Conservation (phyloP, 768 basidiomycete species). For the Boletellus ananas region DNA sequence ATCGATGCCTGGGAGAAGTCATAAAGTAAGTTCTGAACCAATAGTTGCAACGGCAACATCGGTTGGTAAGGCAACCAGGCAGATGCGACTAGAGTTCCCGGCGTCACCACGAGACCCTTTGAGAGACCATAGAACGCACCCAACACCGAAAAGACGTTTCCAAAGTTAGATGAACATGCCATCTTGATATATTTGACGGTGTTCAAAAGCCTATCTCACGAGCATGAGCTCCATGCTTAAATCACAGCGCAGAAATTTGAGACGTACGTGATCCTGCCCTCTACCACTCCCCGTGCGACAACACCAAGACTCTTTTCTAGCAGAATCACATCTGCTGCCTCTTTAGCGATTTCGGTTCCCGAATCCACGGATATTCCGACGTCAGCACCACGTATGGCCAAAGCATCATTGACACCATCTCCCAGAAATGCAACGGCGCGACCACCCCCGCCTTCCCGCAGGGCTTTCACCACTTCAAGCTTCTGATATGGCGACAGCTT, state of each 20-base stretch:
- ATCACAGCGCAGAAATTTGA: not conserved
- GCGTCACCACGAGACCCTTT: not conserved
- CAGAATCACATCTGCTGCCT: conserved; percentile 36
- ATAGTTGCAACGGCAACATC: conserved; percentile 32
- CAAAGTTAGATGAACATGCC: conserved; percentile 36
- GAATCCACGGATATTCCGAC: conserved; percentile 34
- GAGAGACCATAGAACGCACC: conserved; percentile 13
- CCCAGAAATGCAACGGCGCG: conserved; percentile 32
- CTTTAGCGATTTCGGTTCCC: conserved; percentile 35
- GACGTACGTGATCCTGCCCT: conserved; percentile 32
- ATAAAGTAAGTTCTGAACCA: conserved; percentile 33
- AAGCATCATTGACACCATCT: conserved; percentile 31
- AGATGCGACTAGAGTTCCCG: conserved; percentile 27
- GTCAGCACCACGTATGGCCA: conserved; percentile 31
- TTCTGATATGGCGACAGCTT: conserved; percentile 33
- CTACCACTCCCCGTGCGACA: conserved; percentile 31
- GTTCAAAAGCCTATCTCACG: conserved; percentile 29
- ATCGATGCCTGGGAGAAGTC: conserved; percentile 37
- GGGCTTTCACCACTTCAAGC: conserved; percentile 31
- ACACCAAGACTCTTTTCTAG: conserved; percentile 35
- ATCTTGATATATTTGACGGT: conserved; percentile 38
- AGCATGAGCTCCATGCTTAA: conserved; percentile 6
- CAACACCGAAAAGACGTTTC: conserved; percentile 32
- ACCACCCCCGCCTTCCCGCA: conserved; percentile 23
- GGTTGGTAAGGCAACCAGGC: conserved; percentile 38